Base-by-base conservation (phyloP, 2,329 filamentous ascomycete species). In the Colletotrichum shisoi region DNA sequence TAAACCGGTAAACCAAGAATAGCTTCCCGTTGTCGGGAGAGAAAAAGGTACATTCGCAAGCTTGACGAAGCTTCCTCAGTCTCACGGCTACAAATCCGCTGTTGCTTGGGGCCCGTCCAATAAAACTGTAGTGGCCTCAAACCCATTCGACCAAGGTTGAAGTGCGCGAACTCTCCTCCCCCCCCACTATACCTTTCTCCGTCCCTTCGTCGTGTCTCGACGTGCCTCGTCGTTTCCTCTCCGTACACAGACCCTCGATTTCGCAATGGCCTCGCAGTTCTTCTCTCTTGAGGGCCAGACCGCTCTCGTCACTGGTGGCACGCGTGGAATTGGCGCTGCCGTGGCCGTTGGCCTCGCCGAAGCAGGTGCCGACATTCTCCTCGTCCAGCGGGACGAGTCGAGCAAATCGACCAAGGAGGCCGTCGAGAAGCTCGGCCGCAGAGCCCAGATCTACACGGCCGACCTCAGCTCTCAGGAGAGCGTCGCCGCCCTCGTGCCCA, bases 351-450 rank as follows among this genome's bases (percentile, higher is more conserved):
- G 80, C 19, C 81, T 88, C 24, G 85, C 85, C 62, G 85, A 87
- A 73, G 85, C 85, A 61, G 85, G 85, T 37, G 85, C 85, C 59
- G 84, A 87, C 72, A 77, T 87, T 62, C 76, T 87, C 51, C 77
- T 87, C 34, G 78, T 86, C 52, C 84, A 87, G 82, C 77, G 83
- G 56, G 79, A 82, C 67, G 76, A 77, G 15, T 74, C 75, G 17
- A 75, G 76, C 37, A 80, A 77, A 4, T 73, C 76, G 44, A 94
- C 91, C 9, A 86, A 87, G 72, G 75, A 85, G 46, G 81, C 83
- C 13, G 84, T 94, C 73, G 84, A 87, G 74, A 80, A 83, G 45
- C 84, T 92, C 7, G 89, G 89, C 68, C 88, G 90, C 71, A 88
- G 86, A 75, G 87, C 84, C 51, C 80, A 78, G 63, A 87, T 93